A percentile compares a stretch with the other conserved stretches of the same genome.
These are phyloP conservation scores for Clarireedia homoeocarpa DNA, from an alignment of 2,329 filamentous ascomycete species.

Conservation along the genomic window DNA sequence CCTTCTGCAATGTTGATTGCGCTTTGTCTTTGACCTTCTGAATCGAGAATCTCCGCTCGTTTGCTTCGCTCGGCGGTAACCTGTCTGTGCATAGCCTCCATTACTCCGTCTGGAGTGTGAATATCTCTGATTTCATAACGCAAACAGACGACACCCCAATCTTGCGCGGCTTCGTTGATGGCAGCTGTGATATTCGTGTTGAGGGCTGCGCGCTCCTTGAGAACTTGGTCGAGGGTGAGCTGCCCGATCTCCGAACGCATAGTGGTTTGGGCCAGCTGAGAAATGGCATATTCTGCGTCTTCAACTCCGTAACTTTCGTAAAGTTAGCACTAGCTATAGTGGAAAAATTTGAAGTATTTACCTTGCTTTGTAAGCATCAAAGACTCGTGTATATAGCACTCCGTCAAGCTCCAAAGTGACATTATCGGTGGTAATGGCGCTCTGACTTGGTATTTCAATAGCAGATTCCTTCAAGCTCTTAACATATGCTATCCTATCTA, in stretches of 20 bases:
- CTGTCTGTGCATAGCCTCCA: slow-evolving; percentile 96
- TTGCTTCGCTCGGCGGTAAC: slow-evolving; percentile 96
- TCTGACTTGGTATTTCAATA: slow-evolving; percentile 95
- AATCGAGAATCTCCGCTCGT: slow-evolving; percentile 94
- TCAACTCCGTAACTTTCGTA: slow-evolving; percentile 81
- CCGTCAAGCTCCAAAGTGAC: slow-evolving; percentile 95
- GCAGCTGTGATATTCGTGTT: slow-evolving; percentile 98
- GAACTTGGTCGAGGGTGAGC: slow-evolving; percentile 89
- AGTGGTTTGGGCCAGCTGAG: slow-evolving; percentile 93
- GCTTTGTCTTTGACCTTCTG: slow-evolving; percentile 91
- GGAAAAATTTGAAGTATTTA: slow-evolving; percentile 32
- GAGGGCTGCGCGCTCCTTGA: slow-evolving; percentile 91
- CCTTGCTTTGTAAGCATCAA: slow-evolving; percentile 97
- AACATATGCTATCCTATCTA: slow-evolving; percentile 96
- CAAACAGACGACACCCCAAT: slow-evolving; percentile 93
- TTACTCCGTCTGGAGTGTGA: slow-evolving; percentile 86
- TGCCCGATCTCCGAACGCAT: slow-evolving; percentile 99
- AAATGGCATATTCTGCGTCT: slow-evolving; percentile 97
- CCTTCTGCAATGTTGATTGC: slow-evolving; percentile 99
- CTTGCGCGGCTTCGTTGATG: slow-evolving; percentile 95
- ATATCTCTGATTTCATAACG: slow-evolving; percentile 98
- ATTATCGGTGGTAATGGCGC: slow-evolving; percentile 96
- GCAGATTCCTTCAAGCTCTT: slow-evolving; percentile 95
- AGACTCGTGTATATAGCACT: slow-evolving; percentile 89
- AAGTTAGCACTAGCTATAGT: not conserved